Evolutionary conservation across 768 basidiomycete genomes (phyloP).

Genomic region (Suillus weaverae): DNA sequence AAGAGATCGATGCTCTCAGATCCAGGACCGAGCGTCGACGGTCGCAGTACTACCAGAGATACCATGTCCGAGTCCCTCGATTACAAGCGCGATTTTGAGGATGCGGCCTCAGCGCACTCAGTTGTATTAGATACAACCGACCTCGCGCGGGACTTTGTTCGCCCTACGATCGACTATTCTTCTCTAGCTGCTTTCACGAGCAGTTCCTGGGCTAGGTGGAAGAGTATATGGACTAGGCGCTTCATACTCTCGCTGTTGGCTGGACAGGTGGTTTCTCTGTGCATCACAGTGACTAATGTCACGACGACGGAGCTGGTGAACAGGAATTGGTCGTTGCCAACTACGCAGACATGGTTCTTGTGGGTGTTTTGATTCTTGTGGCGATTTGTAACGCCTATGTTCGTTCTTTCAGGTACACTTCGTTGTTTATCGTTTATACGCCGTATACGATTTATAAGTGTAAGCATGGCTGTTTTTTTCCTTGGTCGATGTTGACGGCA

Average conservation of each 20-base stretch:
- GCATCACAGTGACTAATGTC: slow-evolving; percentile 88
- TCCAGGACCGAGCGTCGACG: background rate
- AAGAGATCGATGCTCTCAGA: background rate
- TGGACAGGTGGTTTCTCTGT: slow-evolving; percentile 82
- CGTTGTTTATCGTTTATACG: slow-evolving; percentile 73
- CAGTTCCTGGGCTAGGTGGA: slow-evolving; percentile 62
- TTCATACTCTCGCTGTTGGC: slow-evolving; percentile 70
- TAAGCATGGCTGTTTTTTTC: slow-evolving; percentile 34
- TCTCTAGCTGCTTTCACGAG: slow-evolving; percentile 52
- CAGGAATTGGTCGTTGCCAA: slow-evolving; percentile 71
- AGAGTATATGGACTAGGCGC: slow-evolving; percentile 74
- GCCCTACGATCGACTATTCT: slow-evolving; percentile 68
- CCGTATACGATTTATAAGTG: slow-evolving; percentile 90
- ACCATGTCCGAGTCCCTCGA: slow-evolving; percentile 24
- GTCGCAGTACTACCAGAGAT: background rate
- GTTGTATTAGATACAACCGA: background rate
- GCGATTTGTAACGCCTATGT: background rate
- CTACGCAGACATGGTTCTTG: slow-evolving; percentile 85
- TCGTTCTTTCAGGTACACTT: slow-evolving; percentile 60
- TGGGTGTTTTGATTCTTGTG: slow-evolving; percentile 37
- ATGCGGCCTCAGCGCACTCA: background rate
- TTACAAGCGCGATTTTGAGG: slow-evolving; percentile 24
- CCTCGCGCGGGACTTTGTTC: slow-evolving; percentile 9
- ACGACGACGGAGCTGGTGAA: slow-evolving; percentile 76
- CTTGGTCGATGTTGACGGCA: background rate